These are phyloP conservation scores for Hyaloperonospora arabidopsidis DNA, from an alignment of 352 stramenopile genomes.

Conservation along the genomic window DNA sequence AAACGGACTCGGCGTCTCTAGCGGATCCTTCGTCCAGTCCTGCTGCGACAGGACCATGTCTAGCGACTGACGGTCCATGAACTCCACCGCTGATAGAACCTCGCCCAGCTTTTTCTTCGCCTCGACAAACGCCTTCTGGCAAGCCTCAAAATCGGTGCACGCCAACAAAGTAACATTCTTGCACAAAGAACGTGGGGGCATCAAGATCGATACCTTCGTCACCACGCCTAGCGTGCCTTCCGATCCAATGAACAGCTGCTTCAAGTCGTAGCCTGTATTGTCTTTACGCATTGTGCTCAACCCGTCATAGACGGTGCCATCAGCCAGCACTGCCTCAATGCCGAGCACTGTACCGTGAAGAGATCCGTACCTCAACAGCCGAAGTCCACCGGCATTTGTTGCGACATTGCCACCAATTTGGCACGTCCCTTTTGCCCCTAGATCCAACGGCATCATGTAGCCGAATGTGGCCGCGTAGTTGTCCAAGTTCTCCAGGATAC, in stretches of 20 bases:
- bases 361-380: slow-evolving; percentile 90
- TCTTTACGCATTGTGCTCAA: slow-evolving; percentile 37
- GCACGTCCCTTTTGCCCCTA: slow-evolving; percentile 96
- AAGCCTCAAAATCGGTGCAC: slow-evolving; percentile 82
- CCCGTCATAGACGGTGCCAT: slow-evolving; percentile 88
- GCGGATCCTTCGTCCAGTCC: slow-evolving; percentile 59
- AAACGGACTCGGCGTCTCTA: slow-evolving; percentile 62
- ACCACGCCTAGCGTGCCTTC: slow-evolving; percentile 95
- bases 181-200: slow-evolving; percentile 36
- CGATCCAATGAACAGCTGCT: slow-evolving; percentile 57
- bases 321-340: slow-evolving; percentile 90
- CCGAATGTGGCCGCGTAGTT: slow-evolving; percentile 74
- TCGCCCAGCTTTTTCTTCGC: slow-evolving; percentile 88
- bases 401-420: slow-evolving; percentile 95
- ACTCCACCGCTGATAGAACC: slow-evolving; percentile 93
- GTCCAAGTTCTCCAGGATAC: slow-evolving; percentile 91
- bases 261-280: slow-evolving; percentile 93
- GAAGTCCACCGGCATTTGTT: slow-evolving; percentile 93
- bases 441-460: slow-evolving; percentile 92
- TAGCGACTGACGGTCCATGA: slow-evolving; percentile 89
- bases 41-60: slow-evolving; percentile 80
- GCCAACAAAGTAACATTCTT: slow-evolving; percentile 88
- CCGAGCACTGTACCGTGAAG: slow-evolving; percentile 92
- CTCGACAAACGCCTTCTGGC: slow-evolving; percentile 71
- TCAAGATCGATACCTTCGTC: slow-evolving; percentile 45